phyloP scores from a whole-genome alignment of 2,329 filamentous ascomycete species.

The Claviceps sp. region DNA sequence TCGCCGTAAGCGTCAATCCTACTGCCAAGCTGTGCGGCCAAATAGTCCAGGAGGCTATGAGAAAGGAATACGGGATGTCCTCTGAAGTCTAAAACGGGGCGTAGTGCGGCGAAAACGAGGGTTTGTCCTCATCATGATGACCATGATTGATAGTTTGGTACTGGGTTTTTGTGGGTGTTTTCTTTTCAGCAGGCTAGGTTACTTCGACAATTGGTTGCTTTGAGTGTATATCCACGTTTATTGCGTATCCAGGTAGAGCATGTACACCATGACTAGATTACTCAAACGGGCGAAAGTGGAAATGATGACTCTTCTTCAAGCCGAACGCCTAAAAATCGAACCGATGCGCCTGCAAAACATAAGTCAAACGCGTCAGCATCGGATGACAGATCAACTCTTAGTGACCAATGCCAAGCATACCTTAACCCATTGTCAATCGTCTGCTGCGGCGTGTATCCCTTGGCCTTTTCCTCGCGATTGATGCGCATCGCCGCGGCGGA shows the following conservation, averaged over 20 bases:
- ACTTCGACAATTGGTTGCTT: too few species aligned
- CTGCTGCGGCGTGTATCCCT: constrained; percentile 38
- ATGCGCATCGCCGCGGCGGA: constrained; percentile 42
- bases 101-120: not conserved
- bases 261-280: too few species aligned
- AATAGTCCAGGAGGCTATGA: constrained; percentile 57
- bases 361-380: not conserved
- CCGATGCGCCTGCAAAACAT: constrained; percentile 13
- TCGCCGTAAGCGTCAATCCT: constrained; percentile 53
- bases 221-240: too few species aligned
- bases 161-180: too few species aligned
- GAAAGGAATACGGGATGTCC: constrained; percentile 48
- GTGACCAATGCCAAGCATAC: constrained; percentile 14
- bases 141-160: too few species aligned
- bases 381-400: too few species aligned
- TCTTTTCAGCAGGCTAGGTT: not conserved
- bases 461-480: constrained; percentile 46
- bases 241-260: too few species aligned
- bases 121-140: not conserved
- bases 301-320: too few species aligned
- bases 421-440: constrained; percentile 33
- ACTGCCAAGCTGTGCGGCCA: constrained; percentile 57
- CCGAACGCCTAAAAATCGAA: too few species aligned
- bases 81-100: constrained; percentile 21
- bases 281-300: too few species aligned